These are phyloP conservation scores for Penicillium sp. DNA, from an alignment of 2,329 filamentous ascomycete genomes.

Conservation along the genomic window DNA sequence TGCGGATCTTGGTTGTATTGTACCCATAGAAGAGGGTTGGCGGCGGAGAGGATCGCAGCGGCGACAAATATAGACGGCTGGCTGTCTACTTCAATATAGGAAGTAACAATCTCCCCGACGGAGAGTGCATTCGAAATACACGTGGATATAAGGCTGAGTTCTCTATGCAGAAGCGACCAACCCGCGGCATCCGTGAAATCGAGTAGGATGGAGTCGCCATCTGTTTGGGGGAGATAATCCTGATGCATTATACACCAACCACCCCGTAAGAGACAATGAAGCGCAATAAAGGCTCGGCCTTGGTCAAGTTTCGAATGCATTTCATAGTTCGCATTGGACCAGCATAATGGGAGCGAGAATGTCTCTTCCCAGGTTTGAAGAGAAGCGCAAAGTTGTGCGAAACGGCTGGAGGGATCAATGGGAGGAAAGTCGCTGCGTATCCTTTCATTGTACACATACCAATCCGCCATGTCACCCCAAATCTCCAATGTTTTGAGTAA, in stretches of 20 bases:
- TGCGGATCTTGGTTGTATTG: neutral
- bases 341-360: neutral
- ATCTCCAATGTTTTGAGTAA: neutral
- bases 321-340: neutral
- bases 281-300: neutral
- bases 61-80: neutral
- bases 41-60: neutral
- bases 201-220: neutral
- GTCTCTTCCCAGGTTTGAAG: neutral
- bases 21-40: neutral
- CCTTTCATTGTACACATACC: neutral
- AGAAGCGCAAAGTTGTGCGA: neutral
- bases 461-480: neutral
- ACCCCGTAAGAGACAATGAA: neutral
- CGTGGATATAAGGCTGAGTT: neutral
- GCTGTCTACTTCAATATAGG: neutral
- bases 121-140: neutral
- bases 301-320: neutral
- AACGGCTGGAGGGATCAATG: neutral
- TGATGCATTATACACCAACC: neutral
- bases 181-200: neutral
- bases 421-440: neutral
- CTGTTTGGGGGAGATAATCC: neutral
- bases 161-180: neutral
- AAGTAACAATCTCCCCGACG: neutral